A percentile compares a stretch with the other conserved stretches of the same genome.
Conservation (phyloP, 192 early-diverging fungal genomes). For the Linnemannia exigua region DNA sequence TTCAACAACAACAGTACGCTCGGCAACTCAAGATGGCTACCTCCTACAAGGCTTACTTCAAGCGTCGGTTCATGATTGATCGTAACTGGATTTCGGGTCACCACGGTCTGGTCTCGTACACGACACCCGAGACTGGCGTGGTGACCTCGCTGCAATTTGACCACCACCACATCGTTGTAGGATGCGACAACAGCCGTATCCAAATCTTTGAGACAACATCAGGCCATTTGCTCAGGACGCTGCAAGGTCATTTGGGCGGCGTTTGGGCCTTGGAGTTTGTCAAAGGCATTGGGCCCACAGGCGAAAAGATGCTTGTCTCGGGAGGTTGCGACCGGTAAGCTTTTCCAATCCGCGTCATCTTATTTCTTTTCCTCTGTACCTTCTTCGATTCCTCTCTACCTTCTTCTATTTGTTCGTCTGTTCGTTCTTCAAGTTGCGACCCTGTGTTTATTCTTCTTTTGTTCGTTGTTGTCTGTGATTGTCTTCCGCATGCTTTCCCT, state of each 20-base stretch:
- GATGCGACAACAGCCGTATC: conserved; percentile 93
- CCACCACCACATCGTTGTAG: conserved; percentile 91
- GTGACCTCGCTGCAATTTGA: conserved; percentile 98
- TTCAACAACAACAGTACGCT: neutral
- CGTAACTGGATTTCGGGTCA: conserved; percentile 67
- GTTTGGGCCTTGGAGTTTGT: conserved; percentile 97
- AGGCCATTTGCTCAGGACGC: conserved; percentile 76
- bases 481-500: neutral
- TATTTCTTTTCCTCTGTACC: neutral
- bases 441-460: neutral
- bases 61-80: conserved; percentile 65
- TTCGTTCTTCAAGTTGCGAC: conserved; percentile 15
- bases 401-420: neutral
- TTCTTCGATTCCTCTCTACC: too few species aligned
- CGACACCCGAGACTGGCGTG: conserved; percentile 67
- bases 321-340: conserved; percentile 94
- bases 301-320: conserved; percentile 85
- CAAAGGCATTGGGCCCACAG: conserved; percentile 66
- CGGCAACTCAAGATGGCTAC: conserved; percentile 24
- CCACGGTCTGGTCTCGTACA: conserved; percentile 55
- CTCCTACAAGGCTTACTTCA: conserved; percentile 68
- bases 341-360: neutral
- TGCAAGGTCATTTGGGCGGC: conserved; percentile 92
- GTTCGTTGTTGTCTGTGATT: neutral
- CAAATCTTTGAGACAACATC: conserved; percentile 91